A percentile compares a stretch with the other conserved stretches of the same genome.
Conservation (phyloP, 1,284 basidiomycete species). For the Ceratorhiza oryzae-sativae region DNA sequence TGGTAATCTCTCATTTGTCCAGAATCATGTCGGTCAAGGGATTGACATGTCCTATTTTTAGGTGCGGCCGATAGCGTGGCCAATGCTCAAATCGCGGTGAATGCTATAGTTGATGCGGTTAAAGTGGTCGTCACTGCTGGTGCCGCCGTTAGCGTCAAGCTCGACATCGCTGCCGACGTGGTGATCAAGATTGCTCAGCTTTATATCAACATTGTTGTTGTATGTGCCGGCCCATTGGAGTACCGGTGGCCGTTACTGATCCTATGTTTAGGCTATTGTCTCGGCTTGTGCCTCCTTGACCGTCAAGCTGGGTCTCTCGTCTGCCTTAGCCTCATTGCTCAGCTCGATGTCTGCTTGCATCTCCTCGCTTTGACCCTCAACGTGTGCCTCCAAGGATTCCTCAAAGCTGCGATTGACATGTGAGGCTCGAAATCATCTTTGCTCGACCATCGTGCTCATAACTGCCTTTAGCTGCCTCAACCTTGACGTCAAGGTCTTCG, state of each 20-base stretch:
- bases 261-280: background rate
- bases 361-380: conserved; percentile 8
- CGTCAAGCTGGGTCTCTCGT: background rate
- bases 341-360: conserved; percentile 9
- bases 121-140: background rate
- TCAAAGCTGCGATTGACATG: background rate
- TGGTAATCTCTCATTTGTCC: background rate
- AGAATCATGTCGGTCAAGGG: no score
- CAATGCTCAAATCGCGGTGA: background rate
- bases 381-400: conserved; percentile 13
- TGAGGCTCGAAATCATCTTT: background rate
- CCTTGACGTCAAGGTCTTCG: background rate
- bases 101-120: background rate
- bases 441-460: background rate
- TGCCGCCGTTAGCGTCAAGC: background rate
- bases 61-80: background rate
- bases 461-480: background rate
- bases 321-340: background rate
- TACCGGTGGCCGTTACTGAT: background rate
- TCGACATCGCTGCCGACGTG: background rate
- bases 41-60: background rate
- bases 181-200: background rate
- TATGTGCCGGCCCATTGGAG: background rate
- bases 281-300: background rate
- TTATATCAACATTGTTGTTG: background rate